These are phyloP conservation scores for Cnidoscolus chayamansa DNA, from an alignment of 441 rosid species.

Conservation along the genomic window DNA sequence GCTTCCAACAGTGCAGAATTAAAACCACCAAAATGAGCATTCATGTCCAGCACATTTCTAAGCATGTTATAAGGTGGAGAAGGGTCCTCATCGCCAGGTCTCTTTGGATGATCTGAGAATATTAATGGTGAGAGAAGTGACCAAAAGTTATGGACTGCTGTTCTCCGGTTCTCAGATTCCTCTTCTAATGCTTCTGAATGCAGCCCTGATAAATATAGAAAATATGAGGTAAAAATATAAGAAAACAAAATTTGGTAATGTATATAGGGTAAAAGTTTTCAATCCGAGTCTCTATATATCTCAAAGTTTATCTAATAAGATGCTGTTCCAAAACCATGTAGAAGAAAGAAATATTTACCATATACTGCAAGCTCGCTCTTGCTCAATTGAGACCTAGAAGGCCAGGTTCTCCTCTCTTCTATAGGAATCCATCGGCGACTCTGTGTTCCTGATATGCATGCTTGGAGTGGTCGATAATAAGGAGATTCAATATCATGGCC, in stretches of 20 bases:
- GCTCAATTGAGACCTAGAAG: conserved; percentile 71
- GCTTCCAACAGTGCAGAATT: conserved; percentile 76
- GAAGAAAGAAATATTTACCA: conserved; percentile 44
- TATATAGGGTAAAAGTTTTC: not conserved
- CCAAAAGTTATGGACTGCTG: conserved; percentile 73
- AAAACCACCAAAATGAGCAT: conserved; percentile 87
- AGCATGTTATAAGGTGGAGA: conserved; percentile 96
- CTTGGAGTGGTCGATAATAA: conserved; percentile 77
- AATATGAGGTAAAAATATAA: conserved; percentile 10
- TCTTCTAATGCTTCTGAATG: conserved; percentile 60
- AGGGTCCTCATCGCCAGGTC: conserved; percentile 98
- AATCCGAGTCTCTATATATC: not conserved
- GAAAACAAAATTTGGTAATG: not conserved
- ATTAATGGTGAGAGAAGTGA: conserved; percentile 91
- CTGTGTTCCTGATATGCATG: conserved; percentile 80
- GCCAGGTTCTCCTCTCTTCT: conserved; percentile 72
- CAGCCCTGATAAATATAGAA: conserved; percentile 48
- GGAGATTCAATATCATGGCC: conserved; percentile 88
- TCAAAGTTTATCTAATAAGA: not conserved
- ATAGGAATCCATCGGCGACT: conserved; percentile 86
- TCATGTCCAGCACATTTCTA: conserved; percentile 95
- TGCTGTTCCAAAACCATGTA: conserved; percentile 9
- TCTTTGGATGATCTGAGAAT: conserved; percentile 98
- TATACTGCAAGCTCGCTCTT: conserved; percentile 76
- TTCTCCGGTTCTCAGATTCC: conserved; percentile 62